Conservation (phyloP, 2,329 filamentous ascomycete genomes). For the Zopfia rhizophila region DNA sequence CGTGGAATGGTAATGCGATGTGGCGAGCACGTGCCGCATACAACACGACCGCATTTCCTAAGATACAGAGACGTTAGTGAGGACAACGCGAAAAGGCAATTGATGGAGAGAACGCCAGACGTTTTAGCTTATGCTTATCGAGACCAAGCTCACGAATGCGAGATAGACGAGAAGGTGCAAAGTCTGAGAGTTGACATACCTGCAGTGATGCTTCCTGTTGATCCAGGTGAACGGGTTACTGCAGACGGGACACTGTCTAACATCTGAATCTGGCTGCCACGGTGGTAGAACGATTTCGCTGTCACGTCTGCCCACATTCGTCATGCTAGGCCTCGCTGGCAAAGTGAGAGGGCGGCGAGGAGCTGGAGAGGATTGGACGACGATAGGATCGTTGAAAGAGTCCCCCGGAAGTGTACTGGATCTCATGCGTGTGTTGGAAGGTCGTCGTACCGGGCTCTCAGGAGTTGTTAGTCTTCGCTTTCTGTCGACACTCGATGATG, state of each 20-base stretch:
- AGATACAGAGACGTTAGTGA: conserved; percentile 4
- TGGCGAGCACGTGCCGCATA: conserved; percentile 89
- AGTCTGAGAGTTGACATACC: conserved; percentile 60
- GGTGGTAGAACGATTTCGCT: conserved; percentile 70
- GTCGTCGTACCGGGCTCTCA: conserved; percentile 43
- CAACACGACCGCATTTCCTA: conserved; percentile 91
- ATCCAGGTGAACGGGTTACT: conserved; percentile 81
- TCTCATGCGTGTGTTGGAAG: conserved; percentile 38
- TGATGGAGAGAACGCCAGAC: not conserved
- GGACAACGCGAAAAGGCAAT: not conserved
- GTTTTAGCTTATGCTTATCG: not conserved
- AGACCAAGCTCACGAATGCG: not conserved
- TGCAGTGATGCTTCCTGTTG: conserved; percentile 91
- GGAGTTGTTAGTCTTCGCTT: conserved; percentile 49
- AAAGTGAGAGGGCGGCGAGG: too few relatives aligned
- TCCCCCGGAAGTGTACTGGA: conserved; percentile 24
- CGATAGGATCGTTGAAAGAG: conserved; percentile 33
- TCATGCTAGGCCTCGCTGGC: too few relatives aligned
- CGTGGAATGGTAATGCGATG: conserved; percentile 95
- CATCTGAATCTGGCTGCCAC: conserved; percentile 91
- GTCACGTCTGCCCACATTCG: conserved; percentile 36
- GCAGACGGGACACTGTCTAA: conserved; percentile 86
- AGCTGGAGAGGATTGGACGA: conserved; percentile 26
- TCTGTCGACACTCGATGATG: conserved; percentile 41
- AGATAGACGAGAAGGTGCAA: not conserved